These are phyloP conservation scores for Boletus pseudo-olivaceus DNA, from an alignment of 768 basidiomycete genomes.

Conservation along the genomic window DNA sequence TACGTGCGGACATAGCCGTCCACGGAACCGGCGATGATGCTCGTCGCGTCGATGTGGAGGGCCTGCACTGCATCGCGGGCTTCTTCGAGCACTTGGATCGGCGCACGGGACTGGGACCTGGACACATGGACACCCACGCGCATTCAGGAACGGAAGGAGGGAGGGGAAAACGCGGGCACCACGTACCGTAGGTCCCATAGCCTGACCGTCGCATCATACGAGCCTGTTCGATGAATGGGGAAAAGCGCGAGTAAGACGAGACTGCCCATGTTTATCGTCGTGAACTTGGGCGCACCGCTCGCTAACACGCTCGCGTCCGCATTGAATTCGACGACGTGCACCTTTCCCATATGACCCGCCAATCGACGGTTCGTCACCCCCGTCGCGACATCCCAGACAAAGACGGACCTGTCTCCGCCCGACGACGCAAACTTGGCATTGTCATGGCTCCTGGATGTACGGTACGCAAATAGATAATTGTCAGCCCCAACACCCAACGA, in stretches of 20 bases:
- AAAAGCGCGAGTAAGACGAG: not conserved
- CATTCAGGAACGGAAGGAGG: not conserved
- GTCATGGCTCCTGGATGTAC: conserved; percentile 67
- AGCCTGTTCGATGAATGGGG: conserved; percentile 47
- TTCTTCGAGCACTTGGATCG: conserved; percentile 90
- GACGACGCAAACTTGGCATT: conserved; percentile 93
- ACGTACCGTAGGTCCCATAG: conserved; percentile 88
- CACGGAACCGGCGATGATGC: conserved; percentile 78
- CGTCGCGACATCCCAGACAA: conserved; percentile 92
- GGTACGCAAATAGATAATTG: not conserved
- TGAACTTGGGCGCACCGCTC: conserved; percentile 53
- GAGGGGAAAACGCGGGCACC: no score
- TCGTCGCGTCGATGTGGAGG: conserved; percentile 61
- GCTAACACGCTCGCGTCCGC: conserved; percentile 82
- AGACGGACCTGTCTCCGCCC: conserved; percentile 90
- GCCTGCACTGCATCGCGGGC: conserved; percentile 85
- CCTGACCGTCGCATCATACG: conserved; percentile 87
- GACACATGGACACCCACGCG: conserved; percentile 20
- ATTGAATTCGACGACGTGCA: conserved; percentile 89
- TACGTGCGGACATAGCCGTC: conserved; percentile 93
- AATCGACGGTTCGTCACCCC: conserved; percentile 81
- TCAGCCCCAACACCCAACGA: not conserved
- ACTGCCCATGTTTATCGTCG: not conserved
- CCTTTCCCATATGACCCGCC: conserved; percentile 86
- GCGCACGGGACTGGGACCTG: conserved; percentile 72